These are phyloP conservation scores for Pascua guehoae DNA, from an alignment of 1,284 basidiomycete species.

Conservation along the genomic window DNA sequence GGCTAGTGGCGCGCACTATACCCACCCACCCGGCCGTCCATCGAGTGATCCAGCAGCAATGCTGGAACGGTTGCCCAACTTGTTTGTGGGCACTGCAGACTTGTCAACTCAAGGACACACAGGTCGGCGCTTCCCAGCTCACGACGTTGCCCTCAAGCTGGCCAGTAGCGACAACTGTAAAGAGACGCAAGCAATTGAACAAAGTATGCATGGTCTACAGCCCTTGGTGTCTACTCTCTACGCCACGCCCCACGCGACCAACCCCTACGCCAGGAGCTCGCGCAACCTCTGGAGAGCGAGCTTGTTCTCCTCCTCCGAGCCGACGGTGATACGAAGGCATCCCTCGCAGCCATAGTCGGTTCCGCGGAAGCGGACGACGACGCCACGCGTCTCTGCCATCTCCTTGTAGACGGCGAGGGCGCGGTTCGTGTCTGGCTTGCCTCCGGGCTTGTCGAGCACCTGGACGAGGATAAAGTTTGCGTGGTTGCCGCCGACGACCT, in stretches of 20 bases:
- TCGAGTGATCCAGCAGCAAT: no score
- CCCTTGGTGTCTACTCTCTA: no score
- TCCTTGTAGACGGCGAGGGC: conserved; percentile 72
- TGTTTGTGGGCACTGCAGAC: no score
- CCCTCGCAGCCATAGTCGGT: conserved; percentile 81
- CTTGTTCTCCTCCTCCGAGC: conserved; percentile 74
- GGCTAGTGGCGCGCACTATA: no score
- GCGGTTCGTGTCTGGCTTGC: conserved; percentile 64
- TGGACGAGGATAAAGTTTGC: conserved; percentile 91
- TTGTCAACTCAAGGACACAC: no score
- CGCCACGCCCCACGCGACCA: background rate
- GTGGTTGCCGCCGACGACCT: conserved; percentile 73
- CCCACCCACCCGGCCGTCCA: no score
- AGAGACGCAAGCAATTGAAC: no score
- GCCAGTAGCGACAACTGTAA: no score
- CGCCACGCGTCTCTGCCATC: conserved; percentile 77
- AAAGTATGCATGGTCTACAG: no score
- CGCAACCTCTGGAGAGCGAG: conserved; percentile 50
- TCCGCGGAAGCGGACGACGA: conserved; percentile 89
- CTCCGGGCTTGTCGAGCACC: conserved; percentile 58
- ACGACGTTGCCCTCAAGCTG: no score
- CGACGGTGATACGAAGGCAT: conserved; percentile 86
- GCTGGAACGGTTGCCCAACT: no score
- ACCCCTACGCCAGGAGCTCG: conserved; percentile 27
- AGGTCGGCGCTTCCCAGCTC: no score